Conservation (phyloP, 1,139 yeast genomes). For the Taiozyma sp. region DNA sequence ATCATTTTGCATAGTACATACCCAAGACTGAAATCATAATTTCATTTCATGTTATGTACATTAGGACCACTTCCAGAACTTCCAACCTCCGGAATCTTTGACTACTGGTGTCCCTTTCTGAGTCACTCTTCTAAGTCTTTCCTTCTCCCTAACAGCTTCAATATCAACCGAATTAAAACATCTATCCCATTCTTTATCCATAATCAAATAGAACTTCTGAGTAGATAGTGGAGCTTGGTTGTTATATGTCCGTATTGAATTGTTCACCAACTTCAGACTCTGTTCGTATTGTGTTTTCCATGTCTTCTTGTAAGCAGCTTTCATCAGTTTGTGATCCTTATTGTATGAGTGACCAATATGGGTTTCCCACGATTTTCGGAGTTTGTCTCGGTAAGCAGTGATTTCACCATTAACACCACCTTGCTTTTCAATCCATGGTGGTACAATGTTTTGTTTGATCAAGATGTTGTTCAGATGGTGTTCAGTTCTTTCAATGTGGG, state of each 20-base stretch:
- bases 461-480: conserved; percentile 68
- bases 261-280: conserved; percentile 47
- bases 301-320: conserved; percentile 13
- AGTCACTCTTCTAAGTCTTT: background rate
- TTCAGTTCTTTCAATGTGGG: conserved; percentile 53
- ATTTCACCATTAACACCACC: conserved; percentile 47
- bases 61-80: conserved; percentile 10
- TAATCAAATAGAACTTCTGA: conserved; percentile 57
- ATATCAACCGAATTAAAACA: conserved; percentile 30
- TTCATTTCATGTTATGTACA: background rate
- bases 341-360: conserved; percentile 19
- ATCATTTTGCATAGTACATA: no score
- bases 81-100: background rate
- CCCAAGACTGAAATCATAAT: no score
- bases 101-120: conserved; percentile 2
- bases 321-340: conserved; percentile 12
- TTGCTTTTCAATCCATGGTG: conserved; percentile 89
- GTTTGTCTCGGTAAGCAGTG: conserved; percentile 36
- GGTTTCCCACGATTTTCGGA: conserved; percentile 37
- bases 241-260: conserved; percentile 63
- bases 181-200: conserved; percentile 44
- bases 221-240: conserved; percentile 75
- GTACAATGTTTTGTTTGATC: conserved; percentile 69
- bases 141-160: conserved; percentile 3
- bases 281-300: conserved; percentile 11